Percentiles rank a stretch among this genome's conserved stretches.
phyloP scores from a whole-genome alignment of 345 rosid genomes.

The Cardamine chenopodiifolia region DNA sequence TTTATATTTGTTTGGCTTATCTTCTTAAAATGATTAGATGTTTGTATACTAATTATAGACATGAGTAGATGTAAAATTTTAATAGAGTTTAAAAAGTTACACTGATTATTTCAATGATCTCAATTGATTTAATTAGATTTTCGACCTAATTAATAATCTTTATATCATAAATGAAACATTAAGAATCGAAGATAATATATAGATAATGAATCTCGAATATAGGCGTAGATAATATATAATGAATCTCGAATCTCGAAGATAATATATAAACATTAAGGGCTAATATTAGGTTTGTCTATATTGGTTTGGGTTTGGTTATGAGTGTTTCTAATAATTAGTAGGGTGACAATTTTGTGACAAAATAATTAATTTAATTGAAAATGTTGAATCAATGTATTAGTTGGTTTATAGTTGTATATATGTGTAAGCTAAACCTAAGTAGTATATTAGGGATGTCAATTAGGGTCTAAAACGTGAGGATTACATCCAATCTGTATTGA shows the following conservation, averaged over 20 bases:
- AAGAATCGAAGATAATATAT: background rate
- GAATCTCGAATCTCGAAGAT: too few species aligned
- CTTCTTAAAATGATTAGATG: slow-evolving; percentile 10
- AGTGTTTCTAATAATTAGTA: too few species aligned
- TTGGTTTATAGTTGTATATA: slow-evolving; percentile 36
- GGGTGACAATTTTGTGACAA: background rate
- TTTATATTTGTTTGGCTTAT: background rate
- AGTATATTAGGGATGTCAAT: too few species aligned
- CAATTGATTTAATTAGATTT: background rate
- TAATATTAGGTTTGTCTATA: too few species aligned
- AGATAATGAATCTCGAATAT: background rate
- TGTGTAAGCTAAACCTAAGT: slow-evolving; percentile 38
- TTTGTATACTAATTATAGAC: background rate
- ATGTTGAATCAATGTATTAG: slow-evolving; percentile 21
- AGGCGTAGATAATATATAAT: too few species aligned
- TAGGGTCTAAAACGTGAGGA: too few species aligned
- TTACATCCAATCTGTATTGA: too few species aligned
- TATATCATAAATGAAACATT: background rate
- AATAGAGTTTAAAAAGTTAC: background rate
- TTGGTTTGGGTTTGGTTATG: too few species aligned
- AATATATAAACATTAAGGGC: too few species aligned
- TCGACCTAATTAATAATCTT: background rate
- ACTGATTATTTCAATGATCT: slow-evolving; percentile 10
- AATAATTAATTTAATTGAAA: background rate
- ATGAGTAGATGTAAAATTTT: slow-evolving; percentile 1